Percentiles rank a stretch among this genome's conserved stretches.
phyloP scores from a whole-genome alignment of 2,329 filamentous ascomycete species.

The Colletotrichum karsti region DNA sequence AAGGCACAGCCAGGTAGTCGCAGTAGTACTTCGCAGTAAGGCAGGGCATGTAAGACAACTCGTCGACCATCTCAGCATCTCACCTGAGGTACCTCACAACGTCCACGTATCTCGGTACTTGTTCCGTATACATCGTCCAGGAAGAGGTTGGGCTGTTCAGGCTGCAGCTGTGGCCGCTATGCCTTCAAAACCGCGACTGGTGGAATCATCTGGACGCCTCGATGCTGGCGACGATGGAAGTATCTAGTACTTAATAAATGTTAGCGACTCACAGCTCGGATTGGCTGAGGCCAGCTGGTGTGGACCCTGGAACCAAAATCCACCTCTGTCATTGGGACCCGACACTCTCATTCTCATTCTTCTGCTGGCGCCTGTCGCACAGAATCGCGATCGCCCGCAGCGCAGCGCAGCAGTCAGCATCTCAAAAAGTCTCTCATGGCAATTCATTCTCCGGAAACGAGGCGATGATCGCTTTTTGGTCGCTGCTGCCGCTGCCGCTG shows the following conservation, averaged over 20 bases:
- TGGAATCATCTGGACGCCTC: background rate
- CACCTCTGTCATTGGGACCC: background rate
- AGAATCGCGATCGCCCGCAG: conserved; percentile 18
- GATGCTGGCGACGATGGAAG: background rate
- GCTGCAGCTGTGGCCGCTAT: background rate
- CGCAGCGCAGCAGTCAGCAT: background rate
- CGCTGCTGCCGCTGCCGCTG: background rate
- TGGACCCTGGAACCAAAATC: background rate
- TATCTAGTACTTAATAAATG: background rate
- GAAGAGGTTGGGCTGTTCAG: conserved; percentile 17
- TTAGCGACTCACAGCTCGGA: background rate
- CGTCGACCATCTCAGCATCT: too few species aligned
- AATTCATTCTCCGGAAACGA: background rate
- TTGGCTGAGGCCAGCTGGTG: background rate
- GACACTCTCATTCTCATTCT: background rate
- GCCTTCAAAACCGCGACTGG: background rate
- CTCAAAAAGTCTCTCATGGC: too few species aligned
- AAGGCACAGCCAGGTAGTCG: background rate
- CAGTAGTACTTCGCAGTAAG: too few species aligned
- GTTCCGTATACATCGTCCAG: conserved; percentile 17
- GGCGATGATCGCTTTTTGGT: background rate
- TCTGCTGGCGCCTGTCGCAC: background rate
- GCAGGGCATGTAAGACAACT: too few species aligned
- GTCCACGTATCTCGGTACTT: background rate
- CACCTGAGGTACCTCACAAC: background rate